Conservation (phyloP, 73 alveolate species). For the Halteria grandinella region DNA sequence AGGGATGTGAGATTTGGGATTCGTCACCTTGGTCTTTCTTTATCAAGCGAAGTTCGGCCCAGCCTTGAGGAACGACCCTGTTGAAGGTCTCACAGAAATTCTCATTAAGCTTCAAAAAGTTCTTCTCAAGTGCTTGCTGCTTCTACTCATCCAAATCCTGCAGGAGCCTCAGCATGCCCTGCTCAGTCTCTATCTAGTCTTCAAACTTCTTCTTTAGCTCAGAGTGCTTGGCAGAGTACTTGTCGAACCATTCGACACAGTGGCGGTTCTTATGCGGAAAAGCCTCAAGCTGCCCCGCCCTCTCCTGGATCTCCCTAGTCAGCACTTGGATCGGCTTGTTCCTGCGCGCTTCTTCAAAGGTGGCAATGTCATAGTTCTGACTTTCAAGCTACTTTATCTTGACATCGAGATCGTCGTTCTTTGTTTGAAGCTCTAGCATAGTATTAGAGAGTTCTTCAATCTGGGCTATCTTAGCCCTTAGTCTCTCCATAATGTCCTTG, state of each 20-base stretch:
- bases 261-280: slow-evolving; percentile 76
- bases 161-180: slow-evolving; percentile 70
- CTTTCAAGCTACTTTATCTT: slow-evolving; percentile 55
- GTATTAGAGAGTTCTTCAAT: slow-evolving; percentile 66
- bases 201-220: slow-evolving; percentile 76
- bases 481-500: background rate
- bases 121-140: slow-evolving; percentile 76
- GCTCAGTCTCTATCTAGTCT: slow-evolving; percentile 80
- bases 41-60: slow-evolving; percentile 73
- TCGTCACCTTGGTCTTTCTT: slow-evolving; percentile 64
- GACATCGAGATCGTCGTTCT: slow-evolving; percentile 51
- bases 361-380: slow-evolving; percentile 1
- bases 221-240: slow-evolving; percentile 69
- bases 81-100: slow-evolving; percentile 76
- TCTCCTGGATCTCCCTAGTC: slow-evolving; percentile 56
- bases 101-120: slow-evolving; percentile 75
- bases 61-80: slow-evolving; percentile 84
- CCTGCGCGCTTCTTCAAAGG: slow-evolving; percentile 21
- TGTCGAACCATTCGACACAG: slow-evolving; percentile 78
- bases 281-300: slow-evolving; percentile 63
- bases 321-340: background rate
- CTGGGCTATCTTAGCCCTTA: slow-evolving; percentile 23
- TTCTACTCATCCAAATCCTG: slow-evolving; percentile 76
- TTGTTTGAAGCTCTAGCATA: slow-evolving; percentile 58
- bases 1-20: slow-evolving; percentile 51